Conservation (phyloP, 169 alveolate genomes). For the Eimeria brunetti region DNA sequence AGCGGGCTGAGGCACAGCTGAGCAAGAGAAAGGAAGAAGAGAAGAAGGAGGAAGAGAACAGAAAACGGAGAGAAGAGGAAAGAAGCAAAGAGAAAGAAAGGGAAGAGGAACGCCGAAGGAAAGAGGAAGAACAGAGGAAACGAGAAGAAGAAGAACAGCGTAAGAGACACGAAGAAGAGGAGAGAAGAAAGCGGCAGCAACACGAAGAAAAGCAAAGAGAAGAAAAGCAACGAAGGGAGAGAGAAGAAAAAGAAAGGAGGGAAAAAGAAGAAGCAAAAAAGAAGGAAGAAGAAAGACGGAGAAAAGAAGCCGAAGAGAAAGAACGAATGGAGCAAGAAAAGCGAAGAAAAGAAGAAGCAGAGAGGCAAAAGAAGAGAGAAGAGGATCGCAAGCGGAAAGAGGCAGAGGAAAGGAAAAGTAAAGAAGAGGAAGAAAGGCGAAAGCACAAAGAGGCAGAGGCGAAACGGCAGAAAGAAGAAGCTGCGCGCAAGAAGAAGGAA, state of each 20-base stretch:
- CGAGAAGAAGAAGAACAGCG: neutral
- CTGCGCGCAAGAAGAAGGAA: neutral
- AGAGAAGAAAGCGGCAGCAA: neutral
- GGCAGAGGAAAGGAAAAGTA: neutral
- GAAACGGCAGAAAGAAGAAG: conserved; percentile 11
- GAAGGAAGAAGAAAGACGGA: neutral
- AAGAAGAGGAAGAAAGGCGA: neutral
- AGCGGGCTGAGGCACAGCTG: neutral
- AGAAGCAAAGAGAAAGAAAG: too few relatives aligned
- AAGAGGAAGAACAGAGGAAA: too few relatives aligned
- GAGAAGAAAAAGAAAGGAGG: neutral
- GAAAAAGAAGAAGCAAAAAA: neutral
- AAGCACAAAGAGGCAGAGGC: neutral
- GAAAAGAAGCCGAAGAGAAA: neutral
- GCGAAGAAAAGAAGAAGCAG: neutral
- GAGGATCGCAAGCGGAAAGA: neutral
- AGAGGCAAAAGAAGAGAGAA: neutral
- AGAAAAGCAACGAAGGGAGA: neutral
- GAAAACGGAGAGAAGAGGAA: too few relatives aligned
- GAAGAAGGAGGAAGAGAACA: too few relatives aligned
- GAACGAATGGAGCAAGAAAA: neutral
- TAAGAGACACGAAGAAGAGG: neutral
- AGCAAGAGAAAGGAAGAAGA: neutral
- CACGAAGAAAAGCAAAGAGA: neutral
- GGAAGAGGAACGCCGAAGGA: too few relatives aligned